These are phyloP conservation scores for Agaricus sinodeliciosus DNA, from an alignment of 768 basidiomycete genomes.

Conservation along the genomic window DNA sequence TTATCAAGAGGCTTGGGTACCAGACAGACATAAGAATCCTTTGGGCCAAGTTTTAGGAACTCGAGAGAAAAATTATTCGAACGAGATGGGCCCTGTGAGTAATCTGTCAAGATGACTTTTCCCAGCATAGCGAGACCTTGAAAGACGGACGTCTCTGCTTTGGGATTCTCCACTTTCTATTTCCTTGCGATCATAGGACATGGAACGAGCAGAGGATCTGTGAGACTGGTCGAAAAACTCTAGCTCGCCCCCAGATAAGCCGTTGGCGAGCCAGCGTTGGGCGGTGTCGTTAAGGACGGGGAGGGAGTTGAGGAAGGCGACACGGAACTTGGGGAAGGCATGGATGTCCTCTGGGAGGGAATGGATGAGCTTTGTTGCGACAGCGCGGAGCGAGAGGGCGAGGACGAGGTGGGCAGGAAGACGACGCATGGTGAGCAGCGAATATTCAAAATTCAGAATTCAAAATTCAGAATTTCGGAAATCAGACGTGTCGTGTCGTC, in stretches of 20 bases:
- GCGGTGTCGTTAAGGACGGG: slow-evolving; percentile 71
- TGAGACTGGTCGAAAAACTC: slow-evolving; percentile 72
- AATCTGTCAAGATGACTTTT: not conserved
- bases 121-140: not conserved
- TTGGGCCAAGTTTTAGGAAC: slow-evolving; percentile 66
- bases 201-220: slow-evolving; percentile 33
- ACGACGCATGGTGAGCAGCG: slow-evolving; percentile 16
- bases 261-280: slow-evolving; percentile 64
- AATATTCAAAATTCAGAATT: no score
- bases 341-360: slow-evolving; percentile 74
- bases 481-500: slow-evolving; percentile 5
- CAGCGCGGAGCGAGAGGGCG: slow-evolving; percentile 20
- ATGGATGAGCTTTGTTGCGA: slow-evolving; percentile 45
- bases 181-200: slow-evolving; percentile 40
- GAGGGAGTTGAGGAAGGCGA: slow-evolving; percentile 73
- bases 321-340: slow-evolving; percentile 77
- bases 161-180: slow-evolving; percentile 48
- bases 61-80: slow-evolving; percentile 50
- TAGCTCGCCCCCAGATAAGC: slow-evolving; percentile 65
- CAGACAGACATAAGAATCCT: slow-evolving; percentile 69
- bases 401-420: slow-evolving; percentile 20
- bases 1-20: slow-evolving; percentile 60
- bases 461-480: no score
- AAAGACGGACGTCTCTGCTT: slow-evolving; percentile 24
- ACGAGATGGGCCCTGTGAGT: not conserved